Evolutionary conservation across 192 early-diverging fungal species (phyloP), one percentile per base, ranked within the genome.

Genomic region (Lunasporangiospora selenospora): DNA sequence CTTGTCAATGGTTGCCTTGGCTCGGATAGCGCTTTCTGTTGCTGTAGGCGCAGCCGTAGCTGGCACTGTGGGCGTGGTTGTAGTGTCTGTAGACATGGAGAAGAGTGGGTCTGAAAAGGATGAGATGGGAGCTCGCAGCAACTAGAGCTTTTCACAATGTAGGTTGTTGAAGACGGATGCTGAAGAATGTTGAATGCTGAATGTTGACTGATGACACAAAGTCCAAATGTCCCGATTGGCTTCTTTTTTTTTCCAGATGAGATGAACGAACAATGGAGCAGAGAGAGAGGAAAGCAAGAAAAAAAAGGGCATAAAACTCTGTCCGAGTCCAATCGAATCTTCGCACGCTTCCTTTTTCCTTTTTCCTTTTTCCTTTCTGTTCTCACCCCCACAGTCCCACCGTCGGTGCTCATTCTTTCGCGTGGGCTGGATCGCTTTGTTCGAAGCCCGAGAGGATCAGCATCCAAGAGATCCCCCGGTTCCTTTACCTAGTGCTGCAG

Each of bases 1-100:
- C 40, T 71, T 71, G 26, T 71, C 40, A 21, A 71, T 42, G 24
- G 67, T 71, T 2, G 67, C 58, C 43, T 57, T 71, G 15, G 67
- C 67, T 24, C 24, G 24, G 13, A 16, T 44, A 38, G 37, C 46
- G 12, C 48, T 39, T 0, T 13, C 33, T 1, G 48, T 33, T 30
- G 53, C n/a, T 19, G 38, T 15, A 19, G 45, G 37, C 3, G 34
- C 29, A 24, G 15, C 18, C 2, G 52, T 31, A 15, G 45, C 15
- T 6, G 59, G 23, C 40, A 62, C 58, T 38, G 31, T 15, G 43
- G 64, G 11, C 3, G 54, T 44, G 24, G 63, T 24, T 55, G 58
- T 66, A 11, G 36, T 39, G 9, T 26, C 13, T 6, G 12, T 51
- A 10, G 2, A 18, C 19, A 39, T 15, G 30, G 59, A 51, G 24